A percentile compares a stretch with the other conserved stretches of the same genome.
Conservation (phyloP, 805 yeast species). For the Lachancea thermotolerans region DNA sequence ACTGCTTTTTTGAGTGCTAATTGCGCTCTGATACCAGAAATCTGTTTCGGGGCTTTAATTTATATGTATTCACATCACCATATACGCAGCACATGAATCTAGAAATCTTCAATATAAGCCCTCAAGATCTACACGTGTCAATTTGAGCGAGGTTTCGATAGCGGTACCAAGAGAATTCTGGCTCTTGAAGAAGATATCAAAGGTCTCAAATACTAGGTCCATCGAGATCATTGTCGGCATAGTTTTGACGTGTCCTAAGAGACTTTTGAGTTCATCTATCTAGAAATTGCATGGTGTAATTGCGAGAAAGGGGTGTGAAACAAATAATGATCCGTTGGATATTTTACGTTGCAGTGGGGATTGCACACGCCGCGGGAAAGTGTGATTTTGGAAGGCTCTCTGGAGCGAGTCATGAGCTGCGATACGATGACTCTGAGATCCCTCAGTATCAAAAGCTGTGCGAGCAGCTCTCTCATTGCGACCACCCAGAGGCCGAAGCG, state of each 20-base stretch:
- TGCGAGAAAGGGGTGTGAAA: no score
- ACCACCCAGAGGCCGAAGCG: conserved; percentile 3
- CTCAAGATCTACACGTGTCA: background rate
- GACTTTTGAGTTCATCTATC: no score
- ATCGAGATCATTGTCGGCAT: background rate
- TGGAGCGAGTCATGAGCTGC: conserved; percentile 6
- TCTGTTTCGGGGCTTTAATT: background rate
- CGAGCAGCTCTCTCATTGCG: conserved; percentile 9
- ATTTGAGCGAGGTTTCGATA: background rate
- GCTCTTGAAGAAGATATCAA: background rate
- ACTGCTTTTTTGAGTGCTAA: background rate
- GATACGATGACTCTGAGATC: conserved; percentile 12
- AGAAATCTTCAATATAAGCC: no score
- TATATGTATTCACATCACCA: background rate
- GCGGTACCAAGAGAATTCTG: background rate
- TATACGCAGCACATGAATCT: background rate
- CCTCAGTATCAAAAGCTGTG: conserved; percentile 11
- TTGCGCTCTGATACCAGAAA: background rate
- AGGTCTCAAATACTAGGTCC: background rate
- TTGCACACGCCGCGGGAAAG: background rate
- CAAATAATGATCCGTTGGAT: no score
- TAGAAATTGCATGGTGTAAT: no score
- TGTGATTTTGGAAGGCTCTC: conserved; percentile 2
- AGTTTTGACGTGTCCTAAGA: no score
- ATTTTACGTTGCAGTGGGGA: background rate